Base-by-base conservation (phyloP, 169 alveolate species). In the Fabrea salina region DNA sequence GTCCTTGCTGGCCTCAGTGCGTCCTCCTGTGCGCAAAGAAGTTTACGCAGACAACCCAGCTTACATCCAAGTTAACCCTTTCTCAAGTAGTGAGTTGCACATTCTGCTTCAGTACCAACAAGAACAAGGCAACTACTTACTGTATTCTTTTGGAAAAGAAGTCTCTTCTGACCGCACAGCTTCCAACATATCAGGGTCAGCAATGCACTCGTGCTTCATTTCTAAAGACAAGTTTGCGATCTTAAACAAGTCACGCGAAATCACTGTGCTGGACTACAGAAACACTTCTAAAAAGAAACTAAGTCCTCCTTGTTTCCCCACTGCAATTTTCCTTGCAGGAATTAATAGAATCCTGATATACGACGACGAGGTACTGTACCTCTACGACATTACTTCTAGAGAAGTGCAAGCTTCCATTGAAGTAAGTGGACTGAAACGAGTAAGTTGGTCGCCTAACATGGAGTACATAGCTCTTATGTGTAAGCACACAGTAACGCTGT, bases 341-440 rank as follows among this genome's bases (percentile, higher is more conserved):
- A 1, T 44, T 43, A 44, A 44, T 19, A 37, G 89, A 82, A 81
- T 93, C 44, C 72, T 93, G 8, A 59, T 91, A 16, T 77, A 86
- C 53, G 75, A 85, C 44, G 92, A 87, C 43, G 90, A 91, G 40
- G 82, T 80, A n/a, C 82, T 93, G 4, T 81, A 80, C n/a, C 79
- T 93, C 30, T 89, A 84, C 77, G 96, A 93, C 59, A 87, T 93
- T n/a, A 79, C 91, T 30, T 82, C 89, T 5, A 89, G 84, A 82
- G 91, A 91, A 86, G 82, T 88, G 8, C 19, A 84, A 16, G 61
- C 79, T 50, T 91, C 89, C 6, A 77, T 91, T 4, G 86, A 80
- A 16, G n/a, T 61, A 77, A 68, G 84, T 37, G 80, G 89, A n/a
- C 68, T 87, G 70, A 92, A 89, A 50, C 66, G 83, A 32, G 92